Percentiles rank a stretch among this genome's conserved stretches.
phyloP scores from a whole-genome alignment of 306 rosid genomes.

The Lupinus albus region DNA sequence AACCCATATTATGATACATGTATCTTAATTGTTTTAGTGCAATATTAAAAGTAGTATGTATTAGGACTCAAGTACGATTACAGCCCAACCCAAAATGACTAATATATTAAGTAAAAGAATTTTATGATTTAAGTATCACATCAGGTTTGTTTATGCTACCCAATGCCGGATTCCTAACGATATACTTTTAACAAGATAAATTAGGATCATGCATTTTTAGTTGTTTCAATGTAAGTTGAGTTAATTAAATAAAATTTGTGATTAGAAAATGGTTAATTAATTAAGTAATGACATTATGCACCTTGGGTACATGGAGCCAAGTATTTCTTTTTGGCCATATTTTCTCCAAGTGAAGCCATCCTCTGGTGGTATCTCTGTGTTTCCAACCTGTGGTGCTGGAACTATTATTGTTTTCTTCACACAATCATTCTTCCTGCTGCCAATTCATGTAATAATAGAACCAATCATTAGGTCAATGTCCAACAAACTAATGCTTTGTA shows the following conservation, averaged over 20 bases:
- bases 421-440: conserved; percentile 50
- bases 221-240: neutral
- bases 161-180: too few relatives aligned
- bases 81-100: too few relatives aligned
- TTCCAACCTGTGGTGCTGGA: conserved; percentile 72
- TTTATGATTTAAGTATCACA: too few relatives aligned
- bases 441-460: neutral
- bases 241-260: neutral
- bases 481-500: conserved; percentile 9
- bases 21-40: neutral
- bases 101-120: too few relatives aligned
- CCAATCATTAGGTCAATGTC: conserved; percentile 18
- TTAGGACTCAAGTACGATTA: too few relatives aligned
- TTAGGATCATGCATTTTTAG: neutral
- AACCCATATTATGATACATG: neutral
- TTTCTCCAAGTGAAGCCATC: conserved; percentile 86
- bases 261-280: neutral
- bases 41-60: neutral
- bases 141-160: too few relatives aligned
- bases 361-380: conserved; percentile 74
- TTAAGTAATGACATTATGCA: conserved; percentile 18
- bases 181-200: neutral
- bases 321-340: conserved; percentile 87
- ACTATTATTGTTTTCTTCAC: conserved; percentile 39
- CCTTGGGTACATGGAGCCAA: conserved; percentile 69